Percentiles rank a stretch among this genome's conserved stretches.
Conservation (phyloP, 2,329 filamentous ascomycete genomes). For the Colletotrichum incanum region DNA sequence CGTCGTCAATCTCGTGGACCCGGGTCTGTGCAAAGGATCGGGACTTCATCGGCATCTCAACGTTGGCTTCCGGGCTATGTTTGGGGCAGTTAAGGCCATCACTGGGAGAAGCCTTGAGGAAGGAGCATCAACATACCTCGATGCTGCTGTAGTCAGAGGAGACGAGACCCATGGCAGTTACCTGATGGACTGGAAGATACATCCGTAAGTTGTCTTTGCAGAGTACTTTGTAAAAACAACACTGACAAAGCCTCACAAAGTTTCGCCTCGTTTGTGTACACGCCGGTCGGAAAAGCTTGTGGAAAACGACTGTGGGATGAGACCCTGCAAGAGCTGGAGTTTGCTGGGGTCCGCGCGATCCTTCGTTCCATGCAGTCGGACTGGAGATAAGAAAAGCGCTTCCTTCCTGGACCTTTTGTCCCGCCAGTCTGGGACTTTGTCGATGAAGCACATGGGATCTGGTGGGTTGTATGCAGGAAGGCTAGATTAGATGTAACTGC, state of each 20-base stretch:
- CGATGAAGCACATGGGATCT: neutral
- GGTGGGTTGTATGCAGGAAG: conserved; percentile 18
- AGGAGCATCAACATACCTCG: conserved; percentile 62
- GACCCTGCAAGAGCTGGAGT: conserved; percentile 43
- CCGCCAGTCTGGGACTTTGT: conserved; percentile 3
- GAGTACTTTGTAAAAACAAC: neutral
- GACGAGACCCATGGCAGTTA: conserved; percentile 65
- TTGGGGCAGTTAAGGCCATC: conserved; percentile 43
- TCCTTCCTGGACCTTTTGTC: neutral
- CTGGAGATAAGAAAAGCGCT: neutral
- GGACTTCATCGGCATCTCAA: conserved; percentile 53
- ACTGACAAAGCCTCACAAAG: conserved; percentile 48
- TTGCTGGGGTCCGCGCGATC: conserved; percentile 43
- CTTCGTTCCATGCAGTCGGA: conserved; percentile 19
- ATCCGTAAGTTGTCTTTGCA: conserved; percentile 55
- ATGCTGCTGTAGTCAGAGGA: conserved; percentile 61
- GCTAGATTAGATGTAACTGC: too few species aligned
- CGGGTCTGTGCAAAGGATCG: conserved; percentile 61
- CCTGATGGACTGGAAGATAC: conserved; percentile 62
- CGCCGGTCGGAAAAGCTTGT: conserved; percentile 28
- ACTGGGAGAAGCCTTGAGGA: conserved; percentile 51
- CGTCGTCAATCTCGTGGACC: conserved; percentile 63
- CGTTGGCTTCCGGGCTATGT: neutral
- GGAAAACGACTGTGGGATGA: conserved; percentile 43
- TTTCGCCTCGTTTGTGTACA: conserved; percentile 38